Base-by-base conservation (phyloP, 2,329 filamentous ascomycete genomes). In the Tolypocladium inflatum region DNA sequence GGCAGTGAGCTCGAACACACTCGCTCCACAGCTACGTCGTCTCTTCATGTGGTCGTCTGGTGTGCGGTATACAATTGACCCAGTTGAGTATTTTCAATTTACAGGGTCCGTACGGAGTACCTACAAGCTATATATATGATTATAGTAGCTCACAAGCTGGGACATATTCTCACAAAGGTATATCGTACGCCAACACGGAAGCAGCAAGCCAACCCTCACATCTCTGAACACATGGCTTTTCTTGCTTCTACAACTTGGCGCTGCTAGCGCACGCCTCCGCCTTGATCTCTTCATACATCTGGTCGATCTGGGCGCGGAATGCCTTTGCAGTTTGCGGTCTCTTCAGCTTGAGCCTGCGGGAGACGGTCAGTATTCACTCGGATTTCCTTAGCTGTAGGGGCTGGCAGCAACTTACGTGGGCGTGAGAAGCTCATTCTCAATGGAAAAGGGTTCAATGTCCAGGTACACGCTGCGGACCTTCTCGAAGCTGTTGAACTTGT, bases 401-500 rank as follows among this genome's bases (percentile, higher is more conserved):
- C 10, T 15, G 19, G n/a, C 7, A n/a, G 21, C 15, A 9, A 84
- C 88, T 85, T 82, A 93, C 89, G 90, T 95, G 26, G 90, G 90
- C 23, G 90, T 94, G 69, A 92, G 76, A 55, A 97, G 79, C 73
- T 96, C 89, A 70, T 99, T 99, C 55, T 96, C 92, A 63, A 97
- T 86, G 1, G 86, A 90, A 67, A 99, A 97, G 2, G 94, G 94
- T 60, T 99, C 94, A 17, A 97, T 66, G 66, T 88, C 86, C 64
- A 99, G 75, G 62, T 87, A 74, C 58, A 88, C 80, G 64, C 87
- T 89, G 70, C 82, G 84, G 53, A 97, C 87, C 63, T 85, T 84
- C 80, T 99, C 94, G 66, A 89, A 97, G 64, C 86, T 90, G 70
- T 96, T 94, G 73, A 99, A 92, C 76, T 94, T 96, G 73, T 89